These are phyloP conservation scores for Papiliotrema nemorosa DNA, from an alignment of 1,284 basidiomycete genomes.

Conservation along the genomic window DNA sequence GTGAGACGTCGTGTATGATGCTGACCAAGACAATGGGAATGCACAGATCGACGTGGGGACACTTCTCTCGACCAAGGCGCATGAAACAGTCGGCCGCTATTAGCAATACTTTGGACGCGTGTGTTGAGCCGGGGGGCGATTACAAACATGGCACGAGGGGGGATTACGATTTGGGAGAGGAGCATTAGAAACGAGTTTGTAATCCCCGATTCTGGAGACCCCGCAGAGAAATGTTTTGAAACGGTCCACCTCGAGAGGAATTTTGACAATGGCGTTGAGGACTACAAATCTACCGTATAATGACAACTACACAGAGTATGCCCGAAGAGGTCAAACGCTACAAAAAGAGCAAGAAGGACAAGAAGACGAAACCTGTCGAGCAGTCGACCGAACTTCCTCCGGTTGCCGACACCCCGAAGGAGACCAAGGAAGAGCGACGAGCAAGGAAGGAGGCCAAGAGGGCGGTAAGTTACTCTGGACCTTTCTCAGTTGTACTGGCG, in stretches of 20 bases:
- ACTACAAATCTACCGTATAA: background rate
- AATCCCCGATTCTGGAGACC: background rate
- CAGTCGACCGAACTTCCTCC: background rate
- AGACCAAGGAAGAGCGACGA: constrained; percentile 4
- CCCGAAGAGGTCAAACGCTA: background rate
- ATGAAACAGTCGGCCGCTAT: too few relatives aligned
- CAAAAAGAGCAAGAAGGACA: constrained; percentile 6
- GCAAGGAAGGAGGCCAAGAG: constrained; percentile 5
- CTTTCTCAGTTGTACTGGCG: too few relatives aligned
- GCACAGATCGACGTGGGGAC: too few relatives aligned
- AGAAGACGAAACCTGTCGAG: constrained; percentile 4
- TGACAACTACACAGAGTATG: background rate
- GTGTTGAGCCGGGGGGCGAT: too few relatives aligned
- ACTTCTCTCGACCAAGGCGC: too few relatives aligned
- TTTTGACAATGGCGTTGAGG: background rate
- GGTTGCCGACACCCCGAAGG: background rate
- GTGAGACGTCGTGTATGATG: too few relatives aligned
- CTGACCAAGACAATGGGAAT: too few relatives aligned
- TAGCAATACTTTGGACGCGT: too few relatives aligned
- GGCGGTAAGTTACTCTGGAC: background rate
- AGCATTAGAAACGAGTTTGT: background rate
- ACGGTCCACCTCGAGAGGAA: too few relatives aligned
- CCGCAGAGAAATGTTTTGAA: background rate
- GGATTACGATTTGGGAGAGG: background rate
- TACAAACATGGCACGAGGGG: too few relatives aligned